Base-by-base conservation (phyloP, 2,329 filamentous ascomycete genomes). In the Ophiostoma himal-ulmi region DNA sequence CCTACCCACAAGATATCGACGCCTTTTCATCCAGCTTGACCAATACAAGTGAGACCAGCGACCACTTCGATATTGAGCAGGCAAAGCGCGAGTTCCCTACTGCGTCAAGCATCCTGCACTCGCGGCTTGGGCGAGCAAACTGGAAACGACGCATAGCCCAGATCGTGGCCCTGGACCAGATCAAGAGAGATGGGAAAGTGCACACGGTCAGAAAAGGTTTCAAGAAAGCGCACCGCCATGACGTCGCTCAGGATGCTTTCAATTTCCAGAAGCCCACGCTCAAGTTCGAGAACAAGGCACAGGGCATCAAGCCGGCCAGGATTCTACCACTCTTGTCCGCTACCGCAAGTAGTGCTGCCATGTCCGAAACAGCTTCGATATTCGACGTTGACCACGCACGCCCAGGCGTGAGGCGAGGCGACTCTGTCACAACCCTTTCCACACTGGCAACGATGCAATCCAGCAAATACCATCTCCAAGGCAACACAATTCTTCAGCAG, bases 1-100 rank as follows among this genome's bases (percentile, higher is more conserved):
- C 73, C 0, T 73, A 74, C 52, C 72, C 73, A 4, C 68, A 72
- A 34, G 71, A 73, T 8, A 72, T 74, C 20, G 73, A 72, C 39
- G 34, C 60, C 1, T 71, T 70, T 26, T 70, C 70, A 1, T 73
- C 70, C 13, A 73, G 69, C 22, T n/a, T 72, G 54, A 73, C 70
- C 69, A 70, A 71, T 22, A 62, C 68, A 0, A 72, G 68, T 60
- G 72, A 73, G 8, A 44, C 70, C 1, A 71, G 69, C 60, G 70
- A 73, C 34, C 48, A 71, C 26, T 22, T 70, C 5, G 70, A 74
- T 26, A 73, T 74, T 60, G 73, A 71, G 5, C 67, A 70, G 2
- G 73, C 73, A 0, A 72, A 71, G 22, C 60, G 60, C 20, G 60
- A 36, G 60, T 74, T 74, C 14, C 73, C 73, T 2, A 60, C 41